A percentile compares a stretch with the other conserved stretches of the same genome.
Conservation (phyloP, 441 rosid genomes). For the Brassica balearica region DNA sequence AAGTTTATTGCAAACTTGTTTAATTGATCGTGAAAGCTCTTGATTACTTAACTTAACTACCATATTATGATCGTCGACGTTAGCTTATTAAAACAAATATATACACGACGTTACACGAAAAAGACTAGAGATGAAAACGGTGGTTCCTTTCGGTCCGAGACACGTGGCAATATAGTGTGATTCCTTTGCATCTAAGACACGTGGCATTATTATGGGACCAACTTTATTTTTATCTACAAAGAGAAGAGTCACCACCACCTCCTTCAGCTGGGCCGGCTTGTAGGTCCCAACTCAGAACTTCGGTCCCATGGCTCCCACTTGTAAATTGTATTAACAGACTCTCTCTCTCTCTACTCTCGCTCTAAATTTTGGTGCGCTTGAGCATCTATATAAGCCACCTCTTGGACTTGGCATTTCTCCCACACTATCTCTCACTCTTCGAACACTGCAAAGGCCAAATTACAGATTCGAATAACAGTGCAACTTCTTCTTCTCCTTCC, state of each 20-base stretch:
- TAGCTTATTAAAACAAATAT: not conserved
- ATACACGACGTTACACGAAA: not conserved
- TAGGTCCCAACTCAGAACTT: slow-evolving; percentile 31
- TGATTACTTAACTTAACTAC: not conserved
- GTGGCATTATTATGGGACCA: slow-evolving; percentile 20
- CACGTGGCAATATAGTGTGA: not conserved
- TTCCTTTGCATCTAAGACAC: slow-evolving; percentile 30
- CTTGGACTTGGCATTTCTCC: slow-evolving; percentile 45
- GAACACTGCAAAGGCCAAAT: slow-evolving; percentile 12
- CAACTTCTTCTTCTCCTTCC: slow-evolving; percentile 30
- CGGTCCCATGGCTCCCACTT: slow-evolving; percentile 42
- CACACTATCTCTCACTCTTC: slow-evolving; percentile 41
- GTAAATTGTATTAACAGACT: not conserved
- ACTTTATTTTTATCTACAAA: not conserved
- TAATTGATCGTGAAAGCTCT: not conserved
- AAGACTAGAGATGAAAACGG: not conserved
- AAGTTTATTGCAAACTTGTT: not conserved
- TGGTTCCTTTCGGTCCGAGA: not conserved
- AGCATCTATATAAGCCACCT: slow-evolving; percentile 55
- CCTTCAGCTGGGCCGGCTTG: slow-evolving; percentile 34
- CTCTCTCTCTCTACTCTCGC: slow-evolving; percentile 32
- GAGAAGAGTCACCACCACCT: slow-evolving; percentile 31
- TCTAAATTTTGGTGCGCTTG: slow-evolving; percentile 41
- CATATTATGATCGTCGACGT: not conserved
- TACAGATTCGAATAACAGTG: slow-evolving; percentile 23